Evolutionary conservation across 345 rosid species (phyloP), one percentile per base, ranked within the genome.

Genomic region (Salix koriyanagi): DNA sequence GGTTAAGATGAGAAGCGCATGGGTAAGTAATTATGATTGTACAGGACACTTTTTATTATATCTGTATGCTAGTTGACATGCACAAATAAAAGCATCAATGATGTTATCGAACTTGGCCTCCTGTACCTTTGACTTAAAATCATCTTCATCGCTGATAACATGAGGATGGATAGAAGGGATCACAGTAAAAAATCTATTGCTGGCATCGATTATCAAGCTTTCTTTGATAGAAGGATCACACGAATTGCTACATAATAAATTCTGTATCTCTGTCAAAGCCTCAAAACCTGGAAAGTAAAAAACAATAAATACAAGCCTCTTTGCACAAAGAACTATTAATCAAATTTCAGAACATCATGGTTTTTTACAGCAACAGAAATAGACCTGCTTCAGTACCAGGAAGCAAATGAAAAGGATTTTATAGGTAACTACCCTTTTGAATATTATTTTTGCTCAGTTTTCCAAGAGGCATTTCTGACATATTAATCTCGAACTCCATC

Each of bases 391-490:
- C n/a, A 18, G 58, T 6, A 18, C 7, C 23, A 6, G 13, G 61
- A n/a, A 13, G 60, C 39, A 66, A 52, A 52, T 64, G 73, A 67
- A 69, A 32, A 3, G 73, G 64, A 77, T 32, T 37, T 79, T 54
- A 39, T 23, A 58, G 25, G 39, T 23, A 73, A 32, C 28, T 83
- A 96, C 99, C 99, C 79, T 89, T 91, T 73, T 88, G 93, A 76
- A 96, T 93, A 83, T 93, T 93, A 72, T 65, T 85, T 88, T 92
- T 92, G 86, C 99, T 93, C 82, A 96, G 87, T 75, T 94, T 96
- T 84, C 98, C 99, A 76, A 92, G 99, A 16, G 98, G 98, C 98
- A 93, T 96, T 91, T 93, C 99, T 54, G 93, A 87, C 97, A 93
- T 90, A 77, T 96, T 96, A 80, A 93, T 96, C 86, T 93, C 90